Conservation (phyloP, 345 rosid genomes). For the Brassica cretica region DNA sequence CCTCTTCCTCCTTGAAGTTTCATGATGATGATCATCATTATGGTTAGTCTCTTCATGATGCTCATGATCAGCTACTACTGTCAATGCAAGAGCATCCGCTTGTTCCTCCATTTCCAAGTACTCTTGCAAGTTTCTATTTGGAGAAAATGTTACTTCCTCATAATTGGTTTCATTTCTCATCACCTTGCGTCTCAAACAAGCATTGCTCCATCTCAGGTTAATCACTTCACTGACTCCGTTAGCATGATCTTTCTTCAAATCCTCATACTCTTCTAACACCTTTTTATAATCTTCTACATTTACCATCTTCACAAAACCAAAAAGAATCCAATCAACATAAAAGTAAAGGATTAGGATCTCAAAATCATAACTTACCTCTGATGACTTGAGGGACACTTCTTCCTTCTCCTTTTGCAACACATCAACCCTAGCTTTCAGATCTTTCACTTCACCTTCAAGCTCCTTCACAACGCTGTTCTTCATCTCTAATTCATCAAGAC, state of each 20-base stretch:
- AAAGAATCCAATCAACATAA: background rate
- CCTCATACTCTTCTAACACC: constrained; percentile 50
- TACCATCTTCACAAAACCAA: constrained; percentile 29
- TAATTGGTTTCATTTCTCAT: constrained; percentile 38
- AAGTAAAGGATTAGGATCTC: too few species aligned
- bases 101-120: constrained; percentile 33
- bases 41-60: background rate
- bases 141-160: constrained; percentile 29
- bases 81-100: constrained; percentile 23
- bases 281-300: constrained; percentile 46
- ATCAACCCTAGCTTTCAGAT: constrained; percentile 31
- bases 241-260: constrained; percentile 45
- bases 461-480: constrained; percentile 39
- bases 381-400: constrained; percentile 34
- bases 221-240: constrained; percentile 54
- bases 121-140: constrained; percentile 40
- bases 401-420: constrained; percentile 49
- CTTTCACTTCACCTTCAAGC: constrained; percentile 46
- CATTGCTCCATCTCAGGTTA: constrained; percentile 68
- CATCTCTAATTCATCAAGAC: constrained; percentile 32
- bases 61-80: constrained; percentile 8
- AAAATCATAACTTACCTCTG: constrained; percentile 41
- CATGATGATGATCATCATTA: constrained; percentile 16
- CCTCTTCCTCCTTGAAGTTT: constrained; percentile 49
- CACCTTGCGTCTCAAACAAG: constrained; percentile 69